Evolutionary conservation across 805 yeast species (phyloP), one percentile per base, ranked within the genome.

Genomic region (Citeromyces matritensis): DNA sequence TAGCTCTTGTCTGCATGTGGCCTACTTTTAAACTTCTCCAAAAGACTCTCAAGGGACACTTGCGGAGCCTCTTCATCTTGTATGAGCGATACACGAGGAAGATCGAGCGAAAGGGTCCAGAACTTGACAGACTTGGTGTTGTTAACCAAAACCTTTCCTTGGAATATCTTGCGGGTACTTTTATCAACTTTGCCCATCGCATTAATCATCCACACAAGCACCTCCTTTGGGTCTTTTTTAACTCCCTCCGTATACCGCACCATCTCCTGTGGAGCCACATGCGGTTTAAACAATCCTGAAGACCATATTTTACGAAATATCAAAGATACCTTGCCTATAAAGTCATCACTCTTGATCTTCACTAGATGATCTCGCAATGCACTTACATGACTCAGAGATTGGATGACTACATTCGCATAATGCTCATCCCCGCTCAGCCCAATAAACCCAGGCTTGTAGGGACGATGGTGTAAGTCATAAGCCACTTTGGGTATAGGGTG

Each of bases 181-280:
- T 25, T 25, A 14, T 10, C 14, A 9, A 25, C 57, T 4, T 42
- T 32, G 23, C 61, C 55, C 23, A 74, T 37, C 3, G 49, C 48
- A 39, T 73, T 72, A 10, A 80, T 37, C 9, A 79, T 33, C 84
- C 86, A 79, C 5, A 63, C 40, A 4, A 77, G 39, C 36, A 80
- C 69, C 9, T 52, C 53, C 37, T 66, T 68, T 1, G 91, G 88
- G 27, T 69, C 69, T 3, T 47, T 44, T 29, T 62, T 57, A 1
- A 77, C 59, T n/a, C 45, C 34, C 1, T 51, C 41, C 2, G 65
- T 49, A 37, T 53, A 56, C 35, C 72, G 72, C 29, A 76, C 45
- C 6, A 82, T 50, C 31, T 75, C 83, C 43, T 71, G 78, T 1
- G 83, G 75, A 0, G 88, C 73, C 2, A 79, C 58, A 42, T 78